Conservation (phyloP, 345 rosid species). For the Passiflora organensis region DNA sequence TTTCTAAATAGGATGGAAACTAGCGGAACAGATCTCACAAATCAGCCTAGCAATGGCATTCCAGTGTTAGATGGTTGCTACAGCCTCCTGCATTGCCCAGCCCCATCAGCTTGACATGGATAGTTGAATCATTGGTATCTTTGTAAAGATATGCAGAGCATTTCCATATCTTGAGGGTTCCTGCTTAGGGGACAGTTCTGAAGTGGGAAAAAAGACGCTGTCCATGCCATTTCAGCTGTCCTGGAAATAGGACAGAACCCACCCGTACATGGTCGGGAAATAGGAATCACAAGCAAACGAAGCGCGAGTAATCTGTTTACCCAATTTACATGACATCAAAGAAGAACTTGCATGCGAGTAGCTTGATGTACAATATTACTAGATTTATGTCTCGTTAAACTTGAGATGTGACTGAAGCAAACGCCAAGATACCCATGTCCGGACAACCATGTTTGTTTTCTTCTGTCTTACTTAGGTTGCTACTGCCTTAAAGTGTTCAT, state of each 20-base stretch:
- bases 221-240: background rate
- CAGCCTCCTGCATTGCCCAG: conserved; percentile 26
- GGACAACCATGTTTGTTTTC: conserved; percentile 1
- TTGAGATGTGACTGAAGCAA: conserved; percentile 1
- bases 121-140: conserved; percentile 5
- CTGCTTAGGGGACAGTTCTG: background rate
- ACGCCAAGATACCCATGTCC: too few species aligned
- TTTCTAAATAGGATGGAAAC: conserved; percentile 47
- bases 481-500: conserved; percentile 9
- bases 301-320: background rate
- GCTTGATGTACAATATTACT: too few species aligned
- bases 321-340: background rate
- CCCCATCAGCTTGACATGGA: conserved; percentile 14
- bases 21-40: conserved; percentile 24
- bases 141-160: conserved; percentile 1
- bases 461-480: conserved; percentile 5
- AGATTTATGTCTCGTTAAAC: background rate
- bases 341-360: background rate
- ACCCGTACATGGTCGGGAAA: conserved; percentile 17
- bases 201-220: conserved; percentile 5
- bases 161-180: conserved; percentile 15
- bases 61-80: conserved; percentile 28
- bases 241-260: conserved; percentile 4
- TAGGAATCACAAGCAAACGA: conserved; percentile 5
- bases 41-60: conserved; percentile 22